These are phyloP conservation scores for Aspergillus niger DNA, from an alignment of 2,329 filamentous ascomycete genomes.

Conservation along the genomic window DNA sequence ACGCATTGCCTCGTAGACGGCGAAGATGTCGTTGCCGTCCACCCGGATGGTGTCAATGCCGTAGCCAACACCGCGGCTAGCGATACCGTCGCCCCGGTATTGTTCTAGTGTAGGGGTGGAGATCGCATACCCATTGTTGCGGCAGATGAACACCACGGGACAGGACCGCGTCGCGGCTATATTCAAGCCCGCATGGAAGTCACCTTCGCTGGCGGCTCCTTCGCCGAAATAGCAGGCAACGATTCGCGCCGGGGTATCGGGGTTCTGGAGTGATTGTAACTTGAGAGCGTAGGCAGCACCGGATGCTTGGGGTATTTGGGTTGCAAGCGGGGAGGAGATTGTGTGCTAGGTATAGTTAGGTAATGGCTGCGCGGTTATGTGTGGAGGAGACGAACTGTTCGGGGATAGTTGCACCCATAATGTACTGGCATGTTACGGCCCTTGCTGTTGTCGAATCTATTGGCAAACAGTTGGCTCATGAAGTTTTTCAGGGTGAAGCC, in stretches of 20 bases:
- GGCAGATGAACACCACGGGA: constrained; percentile 84
- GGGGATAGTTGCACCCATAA: constrained; percentile 80
- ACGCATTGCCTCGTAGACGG: constrained; percentile 77
- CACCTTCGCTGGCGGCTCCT: constrained; percentile 84
- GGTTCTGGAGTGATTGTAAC: constrained; percentile 72
- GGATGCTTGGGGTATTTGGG: constrained; percentile 84
- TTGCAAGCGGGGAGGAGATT: constrained; percentile 81
- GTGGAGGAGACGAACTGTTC: constrained; percentile 64
- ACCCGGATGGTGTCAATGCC: constrained; percentile 92
- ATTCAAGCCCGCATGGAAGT: constrained; percentile 89
- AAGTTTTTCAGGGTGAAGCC: constrained; percentile 87
- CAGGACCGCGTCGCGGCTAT: constrained; percentile 88
- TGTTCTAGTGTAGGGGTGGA: constrained; percentile 87
- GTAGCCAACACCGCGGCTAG: constrained; percentile 81
- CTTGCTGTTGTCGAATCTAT: constrained; percentile 73
- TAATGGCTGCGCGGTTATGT: not conserved
- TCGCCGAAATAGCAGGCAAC: constrained; percentile 88
- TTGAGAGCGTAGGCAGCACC: constrained; percentile 88
- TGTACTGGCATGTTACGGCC: constrained; percentile 98
- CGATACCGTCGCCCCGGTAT: constrained; percentile 88
- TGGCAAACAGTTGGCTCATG: constrained; percentile 94
- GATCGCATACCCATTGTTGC: constrained; percentile 92
- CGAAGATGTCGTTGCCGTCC: constrained; percentile 93
- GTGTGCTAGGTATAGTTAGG: constrained; percentile 67
- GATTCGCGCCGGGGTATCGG: constrained; percentile 66